A percentile compares a stretch with the other conserved stretches of the same genome.
Conservation (phyloP, 345 rosid species). For the Salix arbutifolia region DNA sequence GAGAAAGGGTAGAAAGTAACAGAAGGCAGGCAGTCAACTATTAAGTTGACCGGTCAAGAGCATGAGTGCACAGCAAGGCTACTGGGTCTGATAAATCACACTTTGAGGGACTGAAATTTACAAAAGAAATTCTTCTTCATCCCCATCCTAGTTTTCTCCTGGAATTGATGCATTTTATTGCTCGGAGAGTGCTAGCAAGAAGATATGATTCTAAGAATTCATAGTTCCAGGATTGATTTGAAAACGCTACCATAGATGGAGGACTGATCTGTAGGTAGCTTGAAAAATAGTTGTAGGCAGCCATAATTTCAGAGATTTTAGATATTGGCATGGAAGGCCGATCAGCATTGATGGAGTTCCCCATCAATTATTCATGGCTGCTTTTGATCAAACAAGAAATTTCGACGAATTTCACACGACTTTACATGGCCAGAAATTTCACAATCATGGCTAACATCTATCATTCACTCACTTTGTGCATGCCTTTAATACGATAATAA, state of each 20-base stretch:
- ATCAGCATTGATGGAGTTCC: neutral
- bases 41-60: no score
- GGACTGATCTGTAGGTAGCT: no score
- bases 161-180: neutral
- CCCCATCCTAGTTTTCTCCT: no score
- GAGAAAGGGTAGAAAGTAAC: no score
- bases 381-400: neutral
- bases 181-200: neutral
- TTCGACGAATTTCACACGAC: slow-evolving; percentile 1
- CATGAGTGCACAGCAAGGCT: neutral
- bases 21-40: neutral
- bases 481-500: neutral
- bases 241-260: no score
- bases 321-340: neutral
- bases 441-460: neutral
- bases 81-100: neutral
- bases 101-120: neutral
- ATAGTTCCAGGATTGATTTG: no score
- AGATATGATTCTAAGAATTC: neutral
- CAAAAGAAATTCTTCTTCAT: no score
- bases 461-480: neutral
- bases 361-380: neutral
- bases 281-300: no score
- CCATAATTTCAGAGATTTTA: no score
- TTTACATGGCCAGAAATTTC: slow-evolving; percentile 2